These are phyloP conservation scores for Cyathus striatus DNA, from an alignment of 768 basidiomycete genomes.

Conservation along the genomic window DNA sequence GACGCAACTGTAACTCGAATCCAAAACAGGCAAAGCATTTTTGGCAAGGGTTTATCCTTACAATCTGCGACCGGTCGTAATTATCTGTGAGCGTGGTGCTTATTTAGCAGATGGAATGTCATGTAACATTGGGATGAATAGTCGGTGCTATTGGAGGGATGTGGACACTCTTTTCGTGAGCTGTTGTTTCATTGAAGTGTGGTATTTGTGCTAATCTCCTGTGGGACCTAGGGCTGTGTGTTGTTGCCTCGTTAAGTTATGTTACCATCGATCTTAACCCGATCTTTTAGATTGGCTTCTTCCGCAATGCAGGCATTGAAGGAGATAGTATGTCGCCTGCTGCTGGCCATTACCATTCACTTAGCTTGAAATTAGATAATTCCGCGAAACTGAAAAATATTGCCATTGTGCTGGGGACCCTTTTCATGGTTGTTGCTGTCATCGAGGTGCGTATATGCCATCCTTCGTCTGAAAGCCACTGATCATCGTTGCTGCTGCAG, in stretches of 20 bases:
- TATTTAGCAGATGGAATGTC: neutral
- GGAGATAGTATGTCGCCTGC: slow-evolving; percentile 35
- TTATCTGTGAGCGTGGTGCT: slow-evolving; percentile 25
- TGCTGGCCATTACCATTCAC: neutral
- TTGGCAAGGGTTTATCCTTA: slow-evolving; percentile 48
- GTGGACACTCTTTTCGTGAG: slow-evolving; percentile 65
- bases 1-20: too few relatives aligned
- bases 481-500: slow-evolving; percentile 44
- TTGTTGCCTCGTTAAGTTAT: slow-evolving; percentile 7
- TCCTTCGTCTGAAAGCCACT: slow-evolving; percentile 31
- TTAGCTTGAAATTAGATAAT: slow-evolving; percentile 21
- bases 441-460: slow-evolving; percentile 36
- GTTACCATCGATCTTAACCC: neutral
- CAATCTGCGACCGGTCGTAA: slow-evolving; percentile 60
- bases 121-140: slow-evolving; percentile 12
- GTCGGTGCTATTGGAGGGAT: slow-evolving; percentile 43
- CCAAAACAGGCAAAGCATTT: too few relatives aligned
- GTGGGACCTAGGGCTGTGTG: slow-evolving; percentile 22
- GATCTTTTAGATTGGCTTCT: slow-evolving; percentile 50
- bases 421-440: slow-evolving; percentile 44
- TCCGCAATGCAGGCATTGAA: slow-evolving; percentile 46
- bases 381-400: slow-evolving; percentile 44
- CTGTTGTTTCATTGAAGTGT: slow-evolving; percentile 5
- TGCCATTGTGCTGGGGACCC: slow-evolving; percentile 53
- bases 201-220: neutral